Percentiles rank a stretch among this genome's conserved stretches.
Evolutionary conservation across 1,284 basidiomycete species (phyloP).

Genomic region (Trametes pubescens): DNA sequence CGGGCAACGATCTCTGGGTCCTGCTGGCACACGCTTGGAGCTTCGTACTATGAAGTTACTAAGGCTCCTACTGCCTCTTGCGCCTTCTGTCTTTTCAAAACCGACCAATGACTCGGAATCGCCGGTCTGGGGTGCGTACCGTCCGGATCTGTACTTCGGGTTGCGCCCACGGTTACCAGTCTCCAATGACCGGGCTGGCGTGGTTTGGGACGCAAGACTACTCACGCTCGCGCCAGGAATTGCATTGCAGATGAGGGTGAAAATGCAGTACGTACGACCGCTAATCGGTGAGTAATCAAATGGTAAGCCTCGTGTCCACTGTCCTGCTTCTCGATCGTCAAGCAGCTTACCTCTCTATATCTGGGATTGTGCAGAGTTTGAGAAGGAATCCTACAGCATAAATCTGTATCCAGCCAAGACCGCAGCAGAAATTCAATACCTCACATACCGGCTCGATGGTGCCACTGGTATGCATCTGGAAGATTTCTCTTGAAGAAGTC

Average conservation of each 20-base stretch:
- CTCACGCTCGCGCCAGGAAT: no score
- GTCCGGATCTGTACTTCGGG: slow-evolving; percentile 94
- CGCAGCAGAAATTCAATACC: no score
- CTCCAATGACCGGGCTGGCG: slow-evolving; percentile 89
- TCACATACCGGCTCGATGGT: neutral
- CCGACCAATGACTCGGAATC: slow-evolving; percentile 60
- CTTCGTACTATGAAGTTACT: slow-evolving; percentile 39
- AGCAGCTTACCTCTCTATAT: no score
- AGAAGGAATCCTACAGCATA: no score
- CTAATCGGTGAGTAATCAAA: no score
- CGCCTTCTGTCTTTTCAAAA: slow-evolving; percentile 37
- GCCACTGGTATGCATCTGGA: neutral
- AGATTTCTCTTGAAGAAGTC: neutral
- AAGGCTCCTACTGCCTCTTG: slow-evolving; percentile 42
- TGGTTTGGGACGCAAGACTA: slow-evolving; percentile 92
- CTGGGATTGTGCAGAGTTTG: no score
- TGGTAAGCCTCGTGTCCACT: no score
- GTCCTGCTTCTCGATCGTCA: no score
- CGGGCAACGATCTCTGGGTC: neutral
- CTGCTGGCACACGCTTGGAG: no score
- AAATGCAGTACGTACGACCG: no score
- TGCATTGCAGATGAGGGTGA: no score
- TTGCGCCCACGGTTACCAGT: slow-evolving; percentile 86
- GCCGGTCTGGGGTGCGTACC: slow-evolving; percentile 90
- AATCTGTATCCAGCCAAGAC: no score